phyloP scores from a whole-genome alignment of 2,329 filamentous ascomycete genomes.

The Chaetomiaceae sp. region DNA sequence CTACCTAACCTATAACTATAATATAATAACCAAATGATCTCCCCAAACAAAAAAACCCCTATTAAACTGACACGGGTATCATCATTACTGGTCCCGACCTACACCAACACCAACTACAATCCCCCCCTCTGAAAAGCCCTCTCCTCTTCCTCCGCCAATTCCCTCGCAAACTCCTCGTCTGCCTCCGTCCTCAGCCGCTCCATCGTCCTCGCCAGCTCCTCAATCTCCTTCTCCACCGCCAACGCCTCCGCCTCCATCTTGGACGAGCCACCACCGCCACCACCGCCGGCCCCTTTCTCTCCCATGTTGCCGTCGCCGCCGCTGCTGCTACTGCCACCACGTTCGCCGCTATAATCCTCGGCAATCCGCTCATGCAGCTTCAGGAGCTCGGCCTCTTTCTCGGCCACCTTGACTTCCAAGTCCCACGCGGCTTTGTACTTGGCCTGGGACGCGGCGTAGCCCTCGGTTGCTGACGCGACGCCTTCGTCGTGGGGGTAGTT shows the following conservation, averaged over 20 bases:
- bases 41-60: too few species aligned
- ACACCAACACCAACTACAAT: background rate
- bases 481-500: slow-evolving; percentile 2
- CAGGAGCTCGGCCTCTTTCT: slow-evolving; percentile 30
- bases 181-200: slow-evolving; percentile 40
- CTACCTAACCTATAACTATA: too few species aligned
- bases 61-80: background rate
- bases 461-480: slow-evolving; percentile 9
- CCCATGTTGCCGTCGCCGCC: background rate
- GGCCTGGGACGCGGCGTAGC: slow-evolving; percentile 28
- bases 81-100: too few species aligned
- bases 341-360: slow-evolving; percentile 10
- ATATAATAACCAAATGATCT: too few species aligned
- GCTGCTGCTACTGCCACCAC: background rate
- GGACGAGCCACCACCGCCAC: slow-evolving; percentile 10
- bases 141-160: slow-evolving; percentile 35
- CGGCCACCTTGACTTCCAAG: slow-evolving; percentile 34
- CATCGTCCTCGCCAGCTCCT: slow-evolving; percentile 37
- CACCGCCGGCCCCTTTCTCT: slow-evolving; percentile 7
- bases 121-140: slow-evolving; percentile 1
- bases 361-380: slow-evolving; percentile 26
- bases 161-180: slow-evolving; percentile 45
- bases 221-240: slow-evolving; percentile 36
- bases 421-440: slow-evolving; percentile 37
- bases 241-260: slow-evolving; percentile 24